A percentile compares a stretch with the other conserved stretches of the same genome.
These are phyloP conservation scores for Ogataea henricii DNA, from an alignment of 805 yeast genomes.

Conservation along the genomic window DNA sequence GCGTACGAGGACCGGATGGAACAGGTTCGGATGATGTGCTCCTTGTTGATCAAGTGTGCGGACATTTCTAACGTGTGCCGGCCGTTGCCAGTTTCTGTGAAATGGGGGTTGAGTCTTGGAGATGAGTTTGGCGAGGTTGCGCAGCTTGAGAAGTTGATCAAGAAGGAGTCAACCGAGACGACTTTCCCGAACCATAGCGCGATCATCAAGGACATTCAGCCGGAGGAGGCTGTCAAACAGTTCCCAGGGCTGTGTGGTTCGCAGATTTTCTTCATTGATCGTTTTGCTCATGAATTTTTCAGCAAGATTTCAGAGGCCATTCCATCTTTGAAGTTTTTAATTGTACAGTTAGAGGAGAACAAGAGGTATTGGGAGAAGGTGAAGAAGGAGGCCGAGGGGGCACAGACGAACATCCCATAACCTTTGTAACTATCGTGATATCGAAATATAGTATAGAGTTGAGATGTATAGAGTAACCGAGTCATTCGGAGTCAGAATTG, in stretches of 20 bases:
- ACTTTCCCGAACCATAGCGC: constrained; percentile 7
- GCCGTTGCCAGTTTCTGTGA: constrained; percentile 69
- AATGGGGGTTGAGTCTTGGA: constrained; percentile 84
- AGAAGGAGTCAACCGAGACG: constrained; percentile 15
- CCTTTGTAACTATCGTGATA: neutral
- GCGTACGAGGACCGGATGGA: constrained; percentile 27
- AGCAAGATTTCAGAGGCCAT: constrained; percentile 58
- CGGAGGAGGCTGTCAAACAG: constrained; percentile 44
- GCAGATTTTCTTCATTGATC: constrained; percentile 79
- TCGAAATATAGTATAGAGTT: neutral
- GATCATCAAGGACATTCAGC: constrained; percentile 32
- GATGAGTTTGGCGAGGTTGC: constrained; percentile 75
- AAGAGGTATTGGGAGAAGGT: constrained; percentile 52
- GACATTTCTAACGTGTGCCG: constrained; percentile 94
- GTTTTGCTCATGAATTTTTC: constrained; percentile 81
- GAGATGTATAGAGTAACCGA: neutral
- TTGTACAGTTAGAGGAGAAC: constrained; percentile 55
- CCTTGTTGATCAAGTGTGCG: constrained; percentile 86
- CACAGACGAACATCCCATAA: neutral
- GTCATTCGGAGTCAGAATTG: neutral
- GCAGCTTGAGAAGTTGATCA: constrained; percentile 43
- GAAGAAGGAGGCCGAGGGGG: too few relatives aligned
- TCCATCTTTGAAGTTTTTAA: constrained; percentile 61
- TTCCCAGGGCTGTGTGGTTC: constrained; percentile 62
- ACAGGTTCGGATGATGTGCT: constrained; percentile 47